These are phyloP conservation scores for Phytophthora agathidicida DNA, from an alignment of 352 stramenopile species.

Conservation along the genomic window DNA sequence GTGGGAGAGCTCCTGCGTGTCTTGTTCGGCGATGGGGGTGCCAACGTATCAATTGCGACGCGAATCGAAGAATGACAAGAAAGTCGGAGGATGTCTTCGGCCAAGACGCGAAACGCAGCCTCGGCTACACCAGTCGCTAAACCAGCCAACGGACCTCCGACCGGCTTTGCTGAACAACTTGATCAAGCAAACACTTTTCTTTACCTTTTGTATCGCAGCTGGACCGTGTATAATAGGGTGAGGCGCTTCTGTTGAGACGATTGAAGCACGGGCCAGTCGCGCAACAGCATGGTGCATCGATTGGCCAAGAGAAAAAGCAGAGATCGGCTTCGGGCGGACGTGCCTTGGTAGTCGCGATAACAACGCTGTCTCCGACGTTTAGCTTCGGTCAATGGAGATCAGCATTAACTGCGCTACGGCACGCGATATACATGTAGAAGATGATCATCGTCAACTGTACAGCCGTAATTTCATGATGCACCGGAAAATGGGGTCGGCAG, in stretches of 20 bases:
- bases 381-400: not conserved
- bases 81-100: not conserved
- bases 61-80: conserved; percentile 25
- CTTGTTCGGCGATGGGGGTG: conserved; percentile 4
- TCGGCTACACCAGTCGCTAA: conserved; percentile 27
- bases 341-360: conserved; percentile 18
- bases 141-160: conserved; percentile 24
- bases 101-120: not conserved
- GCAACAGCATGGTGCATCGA: conserved; percentile 4
- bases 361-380: conserved; percentile 8
- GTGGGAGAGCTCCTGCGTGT: conserved; percentile 1
- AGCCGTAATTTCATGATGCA: too few relatives aligned
- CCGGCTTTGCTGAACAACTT: conserved; percentile 20
- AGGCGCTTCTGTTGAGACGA: conserved; percentile 10
- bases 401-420: too few relatives aligned
- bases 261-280: conserved; percentile 22
- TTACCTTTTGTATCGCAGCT: conserved; percentile 22
- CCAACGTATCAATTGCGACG: conserved; percentile 2
- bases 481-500: conserved; percentile 2
- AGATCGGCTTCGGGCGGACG: not conserved
- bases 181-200: conserved; percentile 24
- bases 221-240: conserved; percentile 13
- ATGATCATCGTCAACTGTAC: too few relatives aligned
- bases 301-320: conserved; percentile 25
- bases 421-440: too few relatives aligned